A percentile compares a stretch with the other conserved stretches of the same genome.
Conservation (phyloP, 805 yeast species). For the Cyberlindnera sargentensis region DNA sequence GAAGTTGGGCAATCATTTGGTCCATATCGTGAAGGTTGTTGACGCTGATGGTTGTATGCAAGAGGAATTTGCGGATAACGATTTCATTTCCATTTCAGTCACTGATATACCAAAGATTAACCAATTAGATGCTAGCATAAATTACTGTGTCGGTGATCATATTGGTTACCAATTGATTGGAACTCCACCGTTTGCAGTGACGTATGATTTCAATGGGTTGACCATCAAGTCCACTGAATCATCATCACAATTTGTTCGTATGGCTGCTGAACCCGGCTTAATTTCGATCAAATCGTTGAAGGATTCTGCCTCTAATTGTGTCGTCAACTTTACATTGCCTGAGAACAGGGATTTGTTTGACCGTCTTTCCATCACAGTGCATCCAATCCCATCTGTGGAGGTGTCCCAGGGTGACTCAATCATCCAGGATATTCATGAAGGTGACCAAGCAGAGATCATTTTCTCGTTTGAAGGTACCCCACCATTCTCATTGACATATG, state of each 20-base stretch:
- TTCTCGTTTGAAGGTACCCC: conserved; percentile 84
- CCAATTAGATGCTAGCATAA: conserved; percentile 32
- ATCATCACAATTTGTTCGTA: conserved; percentile 47
- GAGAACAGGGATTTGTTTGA: conserved; percentile 27
- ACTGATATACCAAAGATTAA: conserved; percentile 72
- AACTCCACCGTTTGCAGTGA: conserved; percentile 68
- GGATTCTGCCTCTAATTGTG: conserved; percentile 71
- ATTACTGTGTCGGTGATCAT: conserved; percentile 91
- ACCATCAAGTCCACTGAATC: conserved; percentile 49
- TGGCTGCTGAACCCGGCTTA: conserved; percentile 80
- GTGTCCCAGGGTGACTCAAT: conserved; percentile 71
- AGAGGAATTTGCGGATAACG: conserved; percentile 34
- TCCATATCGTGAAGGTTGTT: conserved; percentile 48
- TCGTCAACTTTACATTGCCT: conserved; percentile 46
- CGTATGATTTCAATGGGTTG: conserved; percentile 63
- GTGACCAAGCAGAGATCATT: conserved; percentile 84
- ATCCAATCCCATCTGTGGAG: conserved; percentile 71
- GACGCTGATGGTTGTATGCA: conserved; percentile 69
- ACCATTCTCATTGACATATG: conserved; percentile 83
- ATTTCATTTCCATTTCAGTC: conserved; percentile 48
- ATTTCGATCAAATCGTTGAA: conserved; percentile 58
- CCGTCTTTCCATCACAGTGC: conserved; percentile 34
- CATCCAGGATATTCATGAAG: conserved; percentile 84
- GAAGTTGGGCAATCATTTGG: conserved; percentile 62
- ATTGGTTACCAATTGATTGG: conserved; percentile 73